Evolutionary conservation across 2,329 filamentous ascomycete species (phyloP), one percentile per base, ranked within the genome.

Genomic region (Nemania serpens): DNA sequence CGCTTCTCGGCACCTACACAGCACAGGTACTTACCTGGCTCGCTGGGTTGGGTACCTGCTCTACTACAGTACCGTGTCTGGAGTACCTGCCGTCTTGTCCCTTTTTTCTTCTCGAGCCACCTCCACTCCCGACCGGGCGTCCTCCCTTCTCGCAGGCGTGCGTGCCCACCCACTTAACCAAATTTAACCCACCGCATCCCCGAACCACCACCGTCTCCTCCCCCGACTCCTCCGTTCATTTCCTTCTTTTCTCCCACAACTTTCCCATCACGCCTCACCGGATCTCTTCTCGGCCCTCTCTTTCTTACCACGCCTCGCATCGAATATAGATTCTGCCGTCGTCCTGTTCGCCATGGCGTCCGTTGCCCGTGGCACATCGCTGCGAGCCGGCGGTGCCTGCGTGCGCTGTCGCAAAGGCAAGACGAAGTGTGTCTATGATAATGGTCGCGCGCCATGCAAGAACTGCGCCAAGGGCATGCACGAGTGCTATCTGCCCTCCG

Each of bases 391-490:
- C 71, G 84, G 83, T 69, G 84, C 84, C 69, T 87, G 84, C 67
- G 84, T 86, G 66, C 83, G 84, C 74, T 87, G 84, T 74, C 83
- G 84, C 73, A 87, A 86, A 71, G 84, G 84, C 75, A 87, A 87
- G 75, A 87, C 84, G 54, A 86, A 86, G 69, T 87, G 84, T 64
- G 84, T 86, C 69, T 87, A 87, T 75, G 84, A 86, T 64, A 86
- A 84, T 68, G 84, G 83, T 53, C 79, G 83, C 71, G 82, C 83
- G n/a, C 84, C 84, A 12, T 87, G 84, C 77, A 84, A 84, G 72
- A 87, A 87, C 75, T 87, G 84, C 75, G 82, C 83, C 49, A 87
- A 87, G 74, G 84, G 84, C 61, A 82, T 86, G 82, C 84, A 87
- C 73, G 83, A 86, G 58, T 87, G 84, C 75, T 87, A 86, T 72